Conservation (phyloP, 1,284 basidiomycete genomes). For the Ceratobasidium sp. region DNA sequence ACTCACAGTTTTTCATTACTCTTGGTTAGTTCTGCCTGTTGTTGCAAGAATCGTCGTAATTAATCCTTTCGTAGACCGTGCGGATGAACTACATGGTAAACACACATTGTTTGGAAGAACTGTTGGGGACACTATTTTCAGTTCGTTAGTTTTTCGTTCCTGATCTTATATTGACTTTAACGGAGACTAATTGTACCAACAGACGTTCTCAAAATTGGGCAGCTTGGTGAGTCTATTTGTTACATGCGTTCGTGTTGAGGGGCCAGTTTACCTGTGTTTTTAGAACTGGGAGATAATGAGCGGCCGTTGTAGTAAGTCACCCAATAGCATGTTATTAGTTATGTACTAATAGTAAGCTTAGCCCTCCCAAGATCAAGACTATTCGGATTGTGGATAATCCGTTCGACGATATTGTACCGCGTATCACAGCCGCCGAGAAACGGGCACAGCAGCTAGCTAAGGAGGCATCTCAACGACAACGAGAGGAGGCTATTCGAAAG, state of each 20-base stretch:
- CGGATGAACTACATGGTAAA: constrained; percentile 90
- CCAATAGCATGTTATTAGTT: background rate
- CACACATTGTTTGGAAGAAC: constrained; percentile 89
- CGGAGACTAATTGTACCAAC: constrained; percentile 4
- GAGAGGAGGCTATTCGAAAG: constrained; percentile 79
- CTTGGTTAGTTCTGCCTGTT: constrained; percentile 68
- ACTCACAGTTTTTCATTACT: constrained; percentile 93
- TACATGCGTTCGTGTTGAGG: constrained; percentile 33
- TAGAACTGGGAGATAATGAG: constrained; percentile 87
- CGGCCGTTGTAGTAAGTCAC: constrained; percentile 84
- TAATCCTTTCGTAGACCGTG: constrained; percentile 71
- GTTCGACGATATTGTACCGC: constrained; percentile 93
- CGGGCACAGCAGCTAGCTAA: constrained; percentile 83
- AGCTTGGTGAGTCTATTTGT: constrained; percentile 71
- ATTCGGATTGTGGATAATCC: constrained; percentile 92
- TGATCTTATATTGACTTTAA: background rate
- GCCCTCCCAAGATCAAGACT: constrained; percentile 89
- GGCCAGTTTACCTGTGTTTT: constrained; percentile 46
- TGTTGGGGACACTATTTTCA: constrained; percentile 87
- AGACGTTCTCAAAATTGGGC: constrained; percentile 92
- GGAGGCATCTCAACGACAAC: constrained; percentile 79
- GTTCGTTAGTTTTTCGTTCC: constrained; percentile 63
- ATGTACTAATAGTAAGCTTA: constrained; percentile 54
- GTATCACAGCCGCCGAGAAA: constrained; percentile 95
- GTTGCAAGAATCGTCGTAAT: constrained; percentile 12